Conservation (phyloP, 495 filamentous ascomycete species). For the Apiosordaria backusii region DNA sequence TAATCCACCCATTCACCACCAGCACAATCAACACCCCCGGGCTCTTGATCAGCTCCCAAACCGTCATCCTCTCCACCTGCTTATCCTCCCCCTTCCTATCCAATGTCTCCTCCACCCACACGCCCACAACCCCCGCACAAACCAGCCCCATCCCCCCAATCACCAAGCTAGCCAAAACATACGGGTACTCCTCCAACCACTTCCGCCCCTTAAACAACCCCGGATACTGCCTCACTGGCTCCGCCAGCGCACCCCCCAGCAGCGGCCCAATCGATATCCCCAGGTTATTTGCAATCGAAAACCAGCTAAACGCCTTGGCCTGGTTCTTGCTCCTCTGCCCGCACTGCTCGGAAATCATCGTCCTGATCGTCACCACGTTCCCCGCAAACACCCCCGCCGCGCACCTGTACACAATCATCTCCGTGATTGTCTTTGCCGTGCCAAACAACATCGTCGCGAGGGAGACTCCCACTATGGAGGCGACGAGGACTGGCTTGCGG, state of each 20-base stretch:
- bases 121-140: slow-evolving; percentile 44
- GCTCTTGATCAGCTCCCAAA: slow-evolving; percentile 49
- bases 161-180: slow-evolving; percentile 57
- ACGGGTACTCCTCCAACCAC: slow-evolving; percentile 62
- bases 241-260: slow-evolving; percentile 60
- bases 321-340: slow-evolving; percentile 62
- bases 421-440: slow-evolving; percentile 53
- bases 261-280: slow-evolving; percentile 67
- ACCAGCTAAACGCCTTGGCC: slow-evolving; percentile 67
- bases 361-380: slow-evolving; percentile 63
- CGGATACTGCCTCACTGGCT: slow-evolving; percentile 57
- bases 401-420: slow-evolving; percentile 66
- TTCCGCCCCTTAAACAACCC: slow-evolving; percentile 47
- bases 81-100: slow-evolving; percentile 26
- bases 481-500: slow-evolving; percentile 63
- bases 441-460: slow-evolving; percentile 59
- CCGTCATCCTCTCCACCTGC: slow-evolving; percentile 31
- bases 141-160: slow-evolving; percentile 48
- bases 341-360: slow-evolving; percentile 69
- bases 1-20: slow-evolving; percentile 56
- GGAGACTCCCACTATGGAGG: slow-evolving; percentile 57
- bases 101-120: slow-evolving; percentile 57
- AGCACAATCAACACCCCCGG: slow-evolving; percentile 63
- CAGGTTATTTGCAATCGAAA: slow-evolving; percentile 63
- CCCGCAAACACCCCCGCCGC: slow-evolving; percentile 66